Percentiles rank a stretch among this genome's conserved stretches.
Evolutionary conservation across 1,284 basidiomycete genomes (phyloP).

Genomic region (Wolfiporia cocos): DNA sequence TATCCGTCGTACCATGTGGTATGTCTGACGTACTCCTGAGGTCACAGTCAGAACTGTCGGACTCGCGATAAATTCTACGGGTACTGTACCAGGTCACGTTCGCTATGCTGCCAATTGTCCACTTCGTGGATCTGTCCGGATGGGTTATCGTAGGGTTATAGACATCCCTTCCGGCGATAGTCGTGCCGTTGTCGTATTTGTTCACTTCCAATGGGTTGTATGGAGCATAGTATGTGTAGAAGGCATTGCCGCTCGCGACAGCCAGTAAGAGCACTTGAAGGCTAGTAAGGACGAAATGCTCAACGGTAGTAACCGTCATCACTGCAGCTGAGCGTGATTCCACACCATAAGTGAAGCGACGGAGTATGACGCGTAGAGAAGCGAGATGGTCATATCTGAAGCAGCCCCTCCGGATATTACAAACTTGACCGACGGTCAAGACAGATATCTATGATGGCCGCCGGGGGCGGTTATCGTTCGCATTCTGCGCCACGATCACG

Average conservation of each 20-base stretch:
- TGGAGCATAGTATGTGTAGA: neutral
- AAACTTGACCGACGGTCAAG: too few species aligned
- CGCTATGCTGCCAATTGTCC: conserved; percentile 12
- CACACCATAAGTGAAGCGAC: neutral
- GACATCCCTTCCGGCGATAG: conserved; percentile 8
- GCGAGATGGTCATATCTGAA: too few species aligned
- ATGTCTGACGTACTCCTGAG: conserved; percentile 28
- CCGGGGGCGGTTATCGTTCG: too few species aligned
- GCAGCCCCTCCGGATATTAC: too few species aligned
- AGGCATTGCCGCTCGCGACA: neutral
- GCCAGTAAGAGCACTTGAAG: neutral
- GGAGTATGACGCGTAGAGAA: too few species aligned
- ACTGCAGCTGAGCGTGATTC: neutral
- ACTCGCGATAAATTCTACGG: neutral
- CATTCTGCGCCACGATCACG: too few species aligned
- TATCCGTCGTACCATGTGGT: conserved; percentile 26
- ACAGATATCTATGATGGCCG: too few species aligned
- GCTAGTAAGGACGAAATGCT: neutral
- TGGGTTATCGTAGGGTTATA: conserved; percentile 12
- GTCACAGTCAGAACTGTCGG: neutral
- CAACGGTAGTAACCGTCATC: neutral
- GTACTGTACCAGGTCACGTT: conserved; percentile 11
- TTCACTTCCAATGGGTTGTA: neutral
- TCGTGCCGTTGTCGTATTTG: neutral
- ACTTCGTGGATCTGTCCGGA: conserved; percentile 11